Base-by-base conservation (phyloP, 2,329 filamentous ascomycete species). In the Aureobasidium sp. region DNA sequence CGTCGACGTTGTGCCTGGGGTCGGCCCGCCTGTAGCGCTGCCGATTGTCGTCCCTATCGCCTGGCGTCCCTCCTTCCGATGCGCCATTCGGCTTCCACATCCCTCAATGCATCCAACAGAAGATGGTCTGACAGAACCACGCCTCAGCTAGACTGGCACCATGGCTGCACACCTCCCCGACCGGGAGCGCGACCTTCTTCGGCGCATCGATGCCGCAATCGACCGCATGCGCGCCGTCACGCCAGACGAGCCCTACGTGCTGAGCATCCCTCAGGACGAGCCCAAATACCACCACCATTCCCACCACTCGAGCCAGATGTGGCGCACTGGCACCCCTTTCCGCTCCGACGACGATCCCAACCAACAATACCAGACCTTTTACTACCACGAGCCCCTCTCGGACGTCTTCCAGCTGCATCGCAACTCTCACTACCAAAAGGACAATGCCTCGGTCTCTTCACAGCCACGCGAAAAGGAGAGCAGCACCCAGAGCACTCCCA, bases 351-450 rank as follows among this genome's bases (percentile, higher is more conserved):
- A 87, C 71, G 79, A 84, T 67, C 70, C 72, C 51, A 76, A 80
- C 67, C 75, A 84, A 58, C 84, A 87, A 69, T 87, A 87, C 70
- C 78, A 84, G 75, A 86, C 83, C 62, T 86, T 84, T 66, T 73
- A 83, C 60, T 82, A 80, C 62, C 82, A 84, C 70, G 81, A 85
- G 68, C 79, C 79, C 37, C 79, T 80, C 63, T 51, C 63, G 5
- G 57, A 64, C 48, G 37, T 64, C 31, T 62, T 64, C 37, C 60
- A 66, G 14, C 27, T 61, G 5, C 59, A 53, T 41, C 61, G 63
- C 39, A 60, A 65, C 29, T 62, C 58, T 36, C 60, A 48, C 27
- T 74, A 66, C 65, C 70, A 61, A 77, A 72, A 76, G 64, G 75
- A 77, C 67, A 71, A 73, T 61, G 72, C 70, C 29, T 73, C 76